These are phyloP conservation scores for Exutisphaerella laricina DNA, from an alignment of 2,329 filamentous ascomycete genomes.

Conservation along the genomic window DNA sequence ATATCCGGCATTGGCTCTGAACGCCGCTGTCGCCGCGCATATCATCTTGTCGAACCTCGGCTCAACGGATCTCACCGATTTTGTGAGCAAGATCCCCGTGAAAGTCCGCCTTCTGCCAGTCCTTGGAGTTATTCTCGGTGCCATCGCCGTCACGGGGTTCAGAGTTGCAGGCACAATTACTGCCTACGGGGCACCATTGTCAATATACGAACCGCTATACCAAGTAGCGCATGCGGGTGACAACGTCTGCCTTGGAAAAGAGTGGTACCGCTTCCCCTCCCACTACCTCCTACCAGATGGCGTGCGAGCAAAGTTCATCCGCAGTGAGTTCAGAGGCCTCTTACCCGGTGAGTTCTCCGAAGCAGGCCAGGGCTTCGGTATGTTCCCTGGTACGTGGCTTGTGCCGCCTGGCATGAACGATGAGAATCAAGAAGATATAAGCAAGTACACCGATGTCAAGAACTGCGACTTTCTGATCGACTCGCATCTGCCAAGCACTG, in stretches of 20 bases:
- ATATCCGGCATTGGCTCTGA: constrained; percentile 85
- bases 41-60: constrained; percentile 72
- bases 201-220: constrained; percentile 62
- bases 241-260: constrained; percentile 83
- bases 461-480: constrained; percentile 83
- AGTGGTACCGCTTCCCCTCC: constrained; percentile 96
- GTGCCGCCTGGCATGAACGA: constrained; percentile 85
- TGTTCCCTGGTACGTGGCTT: constrained; percentile 79
- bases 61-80: constrained; percentile 57
- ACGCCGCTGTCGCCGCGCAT: constrained; percentile 79
- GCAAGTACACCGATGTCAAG: constrained; percentile 75
- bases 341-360: constrained; percentile 87
- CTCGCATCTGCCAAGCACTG: constrained; percentile 63
- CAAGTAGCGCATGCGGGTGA: constrained; percentile 57
- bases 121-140: constrained; percentile 45
- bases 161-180: constrained; percentile 72
- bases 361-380: constrained; percentile 56
- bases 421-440: constrained; percentile 74
- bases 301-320: constrained; percentile 82
- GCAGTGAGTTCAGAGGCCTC: constrained; percentile 81
- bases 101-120: constrained; percentile 65
- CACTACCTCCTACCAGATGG: constrained; percentile 84
- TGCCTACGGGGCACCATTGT: constrained; percentile 75
- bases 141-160: constrained; percentile 58
- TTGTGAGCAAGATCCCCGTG: constrained; percentile 66